A percentile compares a stretch with the other conserved stretches of the same genome.
phyloP scores from a whole-genome alignment of 2,329 filamentous ascomycete genomes.

The Furcasterigmium sp. region DNA sequence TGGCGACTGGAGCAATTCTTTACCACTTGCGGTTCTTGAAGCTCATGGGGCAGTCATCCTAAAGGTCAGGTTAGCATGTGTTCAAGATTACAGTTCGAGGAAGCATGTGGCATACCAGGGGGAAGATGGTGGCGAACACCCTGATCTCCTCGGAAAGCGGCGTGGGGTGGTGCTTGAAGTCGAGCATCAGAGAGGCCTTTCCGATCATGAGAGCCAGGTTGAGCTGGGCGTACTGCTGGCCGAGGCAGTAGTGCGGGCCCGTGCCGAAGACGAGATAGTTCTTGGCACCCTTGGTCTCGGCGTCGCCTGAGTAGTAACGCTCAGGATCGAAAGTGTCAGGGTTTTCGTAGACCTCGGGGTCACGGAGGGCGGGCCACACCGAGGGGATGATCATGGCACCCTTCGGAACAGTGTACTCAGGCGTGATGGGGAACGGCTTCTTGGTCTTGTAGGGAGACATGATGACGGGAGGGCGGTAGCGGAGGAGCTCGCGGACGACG shows the following conservation, averaged over 20 bases:
- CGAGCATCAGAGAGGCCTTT: conserved; percentile 78
- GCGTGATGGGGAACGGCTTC: conserved; percentile 89
- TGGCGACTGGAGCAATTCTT: too few relatives aligned
- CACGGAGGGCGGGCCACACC: conserved; percentile 84
- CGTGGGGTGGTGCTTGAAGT: conserved; percentile 88
- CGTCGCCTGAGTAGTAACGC: conserved; percentile 84
- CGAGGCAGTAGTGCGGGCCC: conserved; percentile 93
- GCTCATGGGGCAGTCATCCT: conserved; percentile 81
- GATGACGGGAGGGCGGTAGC: conserved; percentile 91
- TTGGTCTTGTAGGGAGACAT: conserved; percentile 96
- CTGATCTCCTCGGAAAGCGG: conserved; percentile 87
- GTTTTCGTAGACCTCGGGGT: conserved; percentile 86
- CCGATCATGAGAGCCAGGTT: conserved; percentile 88
- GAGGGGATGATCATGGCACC: conserved; percentile 93
- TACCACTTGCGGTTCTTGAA: conserved; percentile 55
- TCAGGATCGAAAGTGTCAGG: conserved; percentile 88
- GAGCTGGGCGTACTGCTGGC: conserved; percentile 84
- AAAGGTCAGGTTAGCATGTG: conserved; percentile 14
- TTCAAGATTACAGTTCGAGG: conserved; percentile 2
- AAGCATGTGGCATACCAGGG: conserved; percentile 68
- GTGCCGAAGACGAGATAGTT: conserved; percentile 97
- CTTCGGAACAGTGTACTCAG: conserved; percentile 87
- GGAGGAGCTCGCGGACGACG: conserved; percentile 83
- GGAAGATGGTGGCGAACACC: conserved; percentile 98
- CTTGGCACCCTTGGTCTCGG: conserved; percentile 80